These are phyloP conservation scores for Rhizoctonia solani DNA, from an alignment of 1,284 basidiomycete genomes.

Conservation along the genomic window DNA sequence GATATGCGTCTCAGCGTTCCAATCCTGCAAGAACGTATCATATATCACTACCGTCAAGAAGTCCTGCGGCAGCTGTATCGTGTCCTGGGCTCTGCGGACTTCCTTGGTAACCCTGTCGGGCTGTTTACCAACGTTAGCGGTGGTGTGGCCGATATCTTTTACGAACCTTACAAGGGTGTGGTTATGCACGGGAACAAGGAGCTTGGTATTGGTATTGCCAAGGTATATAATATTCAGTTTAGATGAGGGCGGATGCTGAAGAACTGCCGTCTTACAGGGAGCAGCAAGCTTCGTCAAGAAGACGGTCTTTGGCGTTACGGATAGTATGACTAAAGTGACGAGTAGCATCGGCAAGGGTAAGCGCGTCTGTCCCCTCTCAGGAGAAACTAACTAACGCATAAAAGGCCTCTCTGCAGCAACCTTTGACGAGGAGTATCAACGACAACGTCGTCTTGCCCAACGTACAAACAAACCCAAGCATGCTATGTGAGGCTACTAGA, in stretches of 20 bases:
- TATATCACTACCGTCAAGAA: slow-evolving; percentile 94
- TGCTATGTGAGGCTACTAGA: slow-evolving; percentile 72
- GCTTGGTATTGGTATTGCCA: slow-evolving; percentile 95
- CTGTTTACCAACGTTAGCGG: slow-evolving; percentile 99
- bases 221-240: slow-evolving; percentile 55
- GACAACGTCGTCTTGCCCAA: slow-evolving; percentile 83
- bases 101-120: slow-evolving; percentile 63
- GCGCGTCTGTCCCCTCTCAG: slow-evolving; percentile 21
- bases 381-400: background rate
- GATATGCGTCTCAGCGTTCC: slow-evolving; percentile 89
- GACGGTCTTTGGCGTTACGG: slow-evolving; percentile 95
- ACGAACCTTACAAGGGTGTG: slow-evolving; percentile 97
- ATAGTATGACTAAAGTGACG: slow-evolving; percentile 96
- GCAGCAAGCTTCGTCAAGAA: slow-evolving; percentile 99
- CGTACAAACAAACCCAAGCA: slow-evolving; percentile 94
- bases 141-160: slow-evolving; percentile 98
- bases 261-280: slow-evolving; percentile 57
- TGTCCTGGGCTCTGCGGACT: slow-evolving; percentile 95
- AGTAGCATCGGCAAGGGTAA: slow-evolving; percentile 95
- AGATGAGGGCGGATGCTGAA: slow-evolving; percentile 1
- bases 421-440: slow-evolving; percentile 95
- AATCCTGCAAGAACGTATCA: slow-evolving; percentile 82
- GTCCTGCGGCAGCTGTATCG: slow-evolving; percentile 94
- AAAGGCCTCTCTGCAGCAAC: slow-evolving; percentile 93
- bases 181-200: slow-evolving; percentile 98